These are phyloP conservation scores for Stropharia rugosoannulata DNA, from an alignment of 768 basidiomycete genomes.

Conservation along the genomic window DNA sequence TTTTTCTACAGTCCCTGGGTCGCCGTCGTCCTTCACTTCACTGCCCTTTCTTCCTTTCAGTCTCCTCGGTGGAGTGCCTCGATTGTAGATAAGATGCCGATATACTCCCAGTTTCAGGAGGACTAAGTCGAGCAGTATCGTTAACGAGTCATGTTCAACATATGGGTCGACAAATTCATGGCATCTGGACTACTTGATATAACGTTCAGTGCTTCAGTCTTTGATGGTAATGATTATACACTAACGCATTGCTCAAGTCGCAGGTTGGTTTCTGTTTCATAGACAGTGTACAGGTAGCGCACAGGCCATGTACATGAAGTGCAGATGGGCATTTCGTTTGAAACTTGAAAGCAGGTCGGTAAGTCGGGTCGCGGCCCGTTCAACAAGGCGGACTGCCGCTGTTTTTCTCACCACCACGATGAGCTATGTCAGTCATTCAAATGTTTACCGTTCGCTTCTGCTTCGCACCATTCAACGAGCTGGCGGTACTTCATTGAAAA, in stretches of 20 bases:
- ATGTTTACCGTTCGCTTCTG: too few species aligned
- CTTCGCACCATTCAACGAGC: too few species aligned
- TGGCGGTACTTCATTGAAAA: too few species aligned
- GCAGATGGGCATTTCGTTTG: conserved; percentile 69
- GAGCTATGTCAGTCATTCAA: too few species aligned
- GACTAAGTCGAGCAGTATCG: conserved; percentile 75
- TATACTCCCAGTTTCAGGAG: conserved; percentile 82
- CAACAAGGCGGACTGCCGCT: too few species aligned
- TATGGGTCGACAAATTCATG: conserved; percentile 80
- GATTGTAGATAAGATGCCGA: conserved; percentile 79
- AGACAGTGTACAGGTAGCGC: conserved; percentile 76
- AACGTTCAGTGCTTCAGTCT: not conserved
- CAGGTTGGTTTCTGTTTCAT: conserved; percentile 75
- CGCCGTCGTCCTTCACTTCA: not conserved
- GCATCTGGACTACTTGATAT: conserved; percentile 35
- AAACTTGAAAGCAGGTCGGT: too few species aligned
- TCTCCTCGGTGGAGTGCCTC: conserved; percentile 64
- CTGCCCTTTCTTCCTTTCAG: conserved; percentile 19
- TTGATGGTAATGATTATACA: conserved; percentile 15
- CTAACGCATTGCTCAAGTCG: conserved; percentile 83
- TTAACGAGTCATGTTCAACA: conserved; percentile 79
- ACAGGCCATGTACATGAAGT: conserved; percentile 68
- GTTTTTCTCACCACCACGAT: too few species aligned
- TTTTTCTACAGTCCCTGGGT: not conserved
- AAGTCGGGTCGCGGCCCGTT: too few species aligned